Percentiles rank a stretch among this genome's conserved stretches.
Evolutionary conservation across 495 filamentous ascomycete genomes (phyloP).

Genomic region (Friedmanniomyces simplex): DNA sequence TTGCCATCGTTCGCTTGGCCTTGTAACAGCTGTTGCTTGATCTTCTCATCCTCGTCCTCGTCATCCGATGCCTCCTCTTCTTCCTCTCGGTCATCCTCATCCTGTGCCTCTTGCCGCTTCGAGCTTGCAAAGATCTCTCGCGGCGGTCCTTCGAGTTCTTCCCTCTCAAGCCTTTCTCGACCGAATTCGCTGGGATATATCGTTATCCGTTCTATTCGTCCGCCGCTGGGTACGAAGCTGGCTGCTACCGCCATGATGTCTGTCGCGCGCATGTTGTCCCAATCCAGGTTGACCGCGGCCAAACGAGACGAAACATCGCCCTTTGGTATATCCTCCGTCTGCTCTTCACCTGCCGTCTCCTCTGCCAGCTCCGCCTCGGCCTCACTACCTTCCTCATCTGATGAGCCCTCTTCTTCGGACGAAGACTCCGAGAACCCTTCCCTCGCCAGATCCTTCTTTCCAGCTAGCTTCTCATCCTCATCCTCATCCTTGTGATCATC

Average conservation of each 20-base stretch:
- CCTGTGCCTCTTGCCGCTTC: constrained; percentile 31
- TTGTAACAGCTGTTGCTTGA: constrained; percentile 65
- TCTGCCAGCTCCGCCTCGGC: constrained; percentile 40
- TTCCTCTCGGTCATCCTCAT: constrained; percentile 30
- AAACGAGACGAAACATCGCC: constrained; percentile 78
- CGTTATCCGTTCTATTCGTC: constrained; percentile 61
- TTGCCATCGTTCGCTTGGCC: constrained; percentile 56
- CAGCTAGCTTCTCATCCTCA: constrained; percentile 28
- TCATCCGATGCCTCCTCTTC: constrained; percentile 50
- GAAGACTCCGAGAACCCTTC: constrained; percentile 45
- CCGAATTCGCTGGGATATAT: constrained; percentile 95
- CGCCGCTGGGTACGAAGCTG: constrained; percentile 66
- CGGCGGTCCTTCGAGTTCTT: constrained; percentile 87
- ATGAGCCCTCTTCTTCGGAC: constrained; percentile 35
- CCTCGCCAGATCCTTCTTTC: constrained; percentile 52
- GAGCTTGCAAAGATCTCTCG: constrained; percentile 67
- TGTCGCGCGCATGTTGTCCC: constrained; percentile 87
- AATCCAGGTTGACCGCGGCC: constrained; percentile 92
- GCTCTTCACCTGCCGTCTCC: constrained; percentile 41
- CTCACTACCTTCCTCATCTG: constrained; percentile 36
- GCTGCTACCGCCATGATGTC: constrained; percentile 86
- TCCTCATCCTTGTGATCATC: constrained; percentile 36
- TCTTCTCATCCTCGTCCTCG: constrained; percentile 60
- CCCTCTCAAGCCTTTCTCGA: constrained; percentile 75
- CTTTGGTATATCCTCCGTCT: constrained; percentile 54